Evolutionary conservation across 495 filamentous ascomycete species (phyloP).

Genomic region (Rostrohypoxylon terebratum): DNA sequence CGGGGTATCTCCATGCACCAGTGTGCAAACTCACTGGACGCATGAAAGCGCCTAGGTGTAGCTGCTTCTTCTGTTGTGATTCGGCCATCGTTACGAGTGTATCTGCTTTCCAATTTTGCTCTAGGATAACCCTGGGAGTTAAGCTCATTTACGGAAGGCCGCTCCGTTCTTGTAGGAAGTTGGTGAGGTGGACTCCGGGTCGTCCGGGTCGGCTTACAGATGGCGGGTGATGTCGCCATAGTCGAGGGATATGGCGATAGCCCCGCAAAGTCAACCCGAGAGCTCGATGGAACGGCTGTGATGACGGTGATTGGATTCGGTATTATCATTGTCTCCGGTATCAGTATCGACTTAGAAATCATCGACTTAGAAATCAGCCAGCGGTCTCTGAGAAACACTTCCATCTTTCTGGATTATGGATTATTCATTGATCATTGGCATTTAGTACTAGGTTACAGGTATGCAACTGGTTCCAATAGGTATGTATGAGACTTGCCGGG

Average conservation of each 20-base stretch:
- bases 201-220: conserved; percentile 34
- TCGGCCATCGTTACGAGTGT: conserved; percentile 29
- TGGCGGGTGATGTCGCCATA: conserved; percentile 41
- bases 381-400: neutral
- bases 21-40: conserved; percentile 67
- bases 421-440: conserved; percentile 1
- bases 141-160: conserved; percentile 1
- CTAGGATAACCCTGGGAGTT: neutral
- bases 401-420: neutral
- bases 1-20: conserved; percentile 69
- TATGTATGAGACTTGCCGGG: neutral
- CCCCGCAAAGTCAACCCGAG: conserved; percentile 33
- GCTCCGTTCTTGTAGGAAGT: conserved; percentile 21
- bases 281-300: neutral
- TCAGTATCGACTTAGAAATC: conserved; percentile 44
- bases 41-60: conserved; percentile 71
- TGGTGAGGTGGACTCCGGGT: conserved; percentile 14
- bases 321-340: conserved; percentile 1
- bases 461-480: neutral
- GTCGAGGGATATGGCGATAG: conserved; percentile 42
- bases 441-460: no score
- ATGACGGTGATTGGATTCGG: conserved; percentile 14
- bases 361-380: conserved; percentile 19
- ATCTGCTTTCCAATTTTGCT: neutral
- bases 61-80: conserved; percentile 49